Percentiles rank a stretch among this genome's conserved stretches.
These are phyloP conservation scores for Arabidopsis suecica DNA, from an alignment of 345 rosid genomes.

Conservation along the genomic window DNA sequence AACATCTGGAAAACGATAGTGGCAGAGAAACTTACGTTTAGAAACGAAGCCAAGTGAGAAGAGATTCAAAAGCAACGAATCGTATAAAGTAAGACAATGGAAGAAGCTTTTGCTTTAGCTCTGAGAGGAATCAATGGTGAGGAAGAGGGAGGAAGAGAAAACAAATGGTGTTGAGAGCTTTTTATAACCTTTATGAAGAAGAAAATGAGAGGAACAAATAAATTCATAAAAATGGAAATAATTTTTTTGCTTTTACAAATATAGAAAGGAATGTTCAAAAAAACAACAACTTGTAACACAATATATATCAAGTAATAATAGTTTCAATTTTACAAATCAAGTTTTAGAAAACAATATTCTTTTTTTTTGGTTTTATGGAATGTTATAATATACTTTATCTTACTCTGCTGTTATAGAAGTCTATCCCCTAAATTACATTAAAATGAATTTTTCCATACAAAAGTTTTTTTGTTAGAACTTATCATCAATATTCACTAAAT, in stretches of 20 bases:
- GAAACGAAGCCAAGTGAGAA: background rate
- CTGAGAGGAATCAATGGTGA: slow-evolving; percentile 2
- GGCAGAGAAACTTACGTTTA: slow-evolving; percentile 24
- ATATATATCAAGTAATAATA: background rate
- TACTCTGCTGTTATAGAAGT: background rate
- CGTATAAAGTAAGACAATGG: background rate
- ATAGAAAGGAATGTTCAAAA: background rate
- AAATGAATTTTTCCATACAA: background rate
- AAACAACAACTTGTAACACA: too few species aligned
- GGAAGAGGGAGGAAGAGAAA: background rate
- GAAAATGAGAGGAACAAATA: background rate
- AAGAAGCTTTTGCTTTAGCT: background rate
- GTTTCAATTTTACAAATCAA: background rate
- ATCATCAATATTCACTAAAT: background rate
- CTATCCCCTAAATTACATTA: background rate
- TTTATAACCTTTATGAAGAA: slow-evolving; percentile 13
- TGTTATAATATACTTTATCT: background rate
- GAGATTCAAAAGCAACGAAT: background rate
- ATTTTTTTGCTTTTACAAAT: background rate
- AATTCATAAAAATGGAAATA: background rate
- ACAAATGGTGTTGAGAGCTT: slow-evolving; percentile 2
- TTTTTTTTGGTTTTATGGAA: too few species aligned
- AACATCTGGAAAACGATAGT: background rate
- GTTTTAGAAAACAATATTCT: background rate
- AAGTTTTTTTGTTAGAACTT: background rate